These are phyloP conservation scores for Aspergillus olivimuriae DNA, from an alignment of 495 filamentous ascomycete genomes.

Conservation along the genomic window DNA sequence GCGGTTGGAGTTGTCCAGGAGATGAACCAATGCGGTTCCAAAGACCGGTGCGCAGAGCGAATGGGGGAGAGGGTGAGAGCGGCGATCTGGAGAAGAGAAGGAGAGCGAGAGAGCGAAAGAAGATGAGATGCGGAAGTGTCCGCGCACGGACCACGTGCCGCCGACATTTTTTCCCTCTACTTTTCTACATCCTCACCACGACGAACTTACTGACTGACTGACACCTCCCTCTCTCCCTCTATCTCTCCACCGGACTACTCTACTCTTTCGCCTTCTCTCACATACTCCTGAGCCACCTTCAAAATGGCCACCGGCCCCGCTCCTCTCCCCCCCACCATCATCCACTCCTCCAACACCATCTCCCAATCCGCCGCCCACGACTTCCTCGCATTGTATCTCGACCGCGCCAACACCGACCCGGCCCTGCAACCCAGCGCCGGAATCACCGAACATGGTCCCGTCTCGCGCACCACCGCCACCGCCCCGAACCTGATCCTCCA, in stretches of 20 bases:
- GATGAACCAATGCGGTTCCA: too few species aligned
- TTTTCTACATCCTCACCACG: too few species aligned
- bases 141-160: constrained; percentile 28
- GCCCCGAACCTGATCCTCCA: constrained; percentile 54
- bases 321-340: constrained; percentile 40
- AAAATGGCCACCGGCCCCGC: constrained; percentile 35
- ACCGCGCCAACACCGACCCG: constrained; percentile 45
- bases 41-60: too few species aligned
- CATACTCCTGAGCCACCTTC: not conserved
- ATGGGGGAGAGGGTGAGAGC: not conserved
- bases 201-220: too few species aligned
- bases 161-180: constrained; percentile 10
- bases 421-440: constrained; percentile 61
- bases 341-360: constrained; percentile 40
- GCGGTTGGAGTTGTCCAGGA: not conserved
- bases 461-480: constrained; percentile 46
- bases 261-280: not conserved
- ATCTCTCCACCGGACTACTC: too few species aligned
- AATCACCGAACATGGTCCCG: constrained; percentile 54
- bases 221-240: not conserved
- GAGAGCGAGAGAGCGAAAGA: constrained; percentile 5
- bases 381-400: constrained; percentile 54
- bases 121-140: constrained; percentile 5
- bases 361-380: constrained; percentile 46
- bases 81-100: not conserved